phyloP scores from a whole-genome alignment of 495 filamentous ascomycete species.

The Parathielavia hyrcaniae region DNA sequence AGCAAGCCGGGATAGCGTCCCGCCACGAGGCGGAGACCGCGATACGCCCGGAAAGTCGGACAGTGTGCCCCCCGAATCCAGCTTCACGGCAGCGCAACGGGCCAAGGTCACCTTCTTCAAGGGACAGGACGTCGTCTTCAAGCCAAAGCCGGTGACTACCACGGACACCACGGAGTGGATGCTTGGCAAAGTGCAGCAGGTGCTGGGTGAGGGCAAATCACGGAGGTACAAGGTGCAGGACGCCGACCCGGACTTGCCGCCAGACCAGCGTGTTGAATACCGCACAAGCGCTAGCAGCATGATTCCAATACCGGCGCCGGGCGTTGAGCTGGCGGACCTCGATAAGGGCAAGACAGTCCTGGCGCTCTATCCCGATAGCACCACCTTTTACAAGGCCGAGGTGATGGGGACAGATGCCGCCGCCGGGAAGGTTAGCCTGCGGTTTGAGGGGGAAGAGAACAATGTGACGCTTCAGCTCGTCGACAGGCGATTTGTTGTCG shows the following conservation, averaged over 20 bases:
- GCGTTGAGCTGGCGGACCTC: conserved; percentile 58
- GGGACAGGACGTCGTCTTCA: conserved; percentile 80
- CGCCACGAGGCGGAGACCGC: conserved; percentile 38
- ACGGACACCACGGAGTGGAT: conserved; percentile 76
- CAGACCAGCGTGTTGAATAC: conserved; percentile 65
- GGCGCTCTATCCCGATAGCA: conserved; percentile 83
- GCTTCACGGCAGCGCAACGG: conserved; percentile 32
- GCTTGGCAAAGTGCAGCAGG: conserved; percentile 76
- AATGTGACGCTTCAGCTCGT: conserved; percentile 72
- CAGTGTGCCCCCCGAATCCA: conserved; percentile 41
- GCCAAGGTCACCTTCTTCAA: conserved; percentile 53
- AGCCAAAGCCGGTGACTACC: conserved; percentile 62
- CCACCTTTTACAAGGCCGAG: conserved; percentile 94
- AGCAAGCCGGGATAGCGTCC: conserved; percentile 39
- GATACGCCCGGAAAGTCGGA: conserved; percentile 44
- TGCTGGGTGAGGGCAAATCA: conserved; percentile 79
- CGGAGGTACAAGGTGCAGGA: conserved; percentile 94
- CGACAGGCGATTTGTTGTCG: conserved; percentile 70
- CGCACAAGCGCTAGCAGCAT: conserved; percentile 72
- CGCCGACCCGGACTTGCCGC: conserved; percentile 72
- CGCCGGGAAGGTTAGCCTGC: conserved; percentile 50
- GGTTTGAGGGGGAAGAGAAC: conserved; percentile 84
- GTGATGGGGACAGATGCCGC: conserved; percentile 65
- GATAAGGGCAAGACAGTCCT: conserved; percentile 73
- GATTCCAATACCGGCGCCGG: conserved; percentile 62